A percentile compares a stretch with the other conserved stretches of the same genome.
These are phyloP conservation scores for Sclerospora graminicola DNA, from an alignment of 352 stramenopile species.

Conservation along the genomic window DNA sequence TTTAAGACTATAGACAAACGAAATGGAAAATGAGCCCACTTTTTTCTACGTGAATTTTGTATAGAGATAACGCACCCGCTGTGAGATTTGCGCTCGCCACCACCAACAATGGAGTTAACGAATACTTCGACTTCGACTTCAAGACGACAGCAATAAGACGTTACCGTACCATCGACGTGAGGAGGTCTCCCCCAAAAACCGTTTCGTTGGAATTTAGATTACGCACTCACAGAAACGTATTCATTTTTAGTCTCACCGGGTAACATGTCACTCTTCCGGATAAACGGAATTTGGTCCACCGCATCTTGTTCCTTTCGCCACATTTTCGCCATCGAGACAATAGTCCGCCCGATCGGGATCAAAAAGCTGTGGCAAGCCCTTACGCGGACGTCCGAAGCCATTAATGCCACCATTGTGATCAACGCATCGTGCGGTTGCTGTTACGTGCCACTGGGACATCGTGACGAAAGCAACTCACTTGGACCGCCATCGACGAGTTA, in stretches of 20 bases:
- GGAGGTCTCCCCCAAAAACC: slow-evolving; percentile 54
- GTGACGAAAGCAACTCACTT: slow-evolving; percentile 39
- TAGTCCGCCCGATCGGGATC: slow-evolving; percentile 28
- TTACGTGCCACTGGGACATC: slow-evolving; percentile 27
- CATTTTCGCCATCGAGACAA: slow-evolving; percentile 32
- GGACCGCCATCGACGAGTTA: slow-evolving; percentile 43
- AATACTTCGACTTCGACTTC: too few species aligned
- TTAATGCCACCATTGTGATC: slow-evolving; percentile 58
- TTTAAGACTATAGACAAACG: too few species aligned
- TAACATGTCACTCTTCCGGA: too few species aligned
- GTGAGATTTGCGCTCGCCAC: too few species aligned
- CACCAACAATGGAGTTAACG: too few species aligned
- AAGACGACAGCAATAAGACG: too few species aligned
- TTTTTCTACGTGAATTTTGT: too few species aligned
- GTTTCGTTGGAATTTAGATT: slow-evolving; percentile 66
- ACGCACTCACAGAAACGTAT: slow-evolving; percentile 37
- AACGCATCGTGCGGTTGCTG: slow-evolving; percentile 47
- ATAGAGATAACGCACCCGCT: too few species aligned
- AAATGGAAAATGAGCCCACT: too few species aligned
- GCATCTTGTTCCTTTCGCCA: too few species aligned
- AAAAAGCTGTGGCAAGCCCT: too few species aligned
- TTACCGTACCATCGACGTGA: slow-evolving; percentile 40
- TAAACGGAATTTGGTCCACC: too few species aligned
- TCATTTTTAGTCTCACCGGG: slow-evolving; percentile 25
- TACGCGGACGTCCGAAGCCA: slow-evolving; percentile 27